Conservation (phyloP, 2,329 filamentous ascomycete species). For the Epichloe elymi region DNA sequence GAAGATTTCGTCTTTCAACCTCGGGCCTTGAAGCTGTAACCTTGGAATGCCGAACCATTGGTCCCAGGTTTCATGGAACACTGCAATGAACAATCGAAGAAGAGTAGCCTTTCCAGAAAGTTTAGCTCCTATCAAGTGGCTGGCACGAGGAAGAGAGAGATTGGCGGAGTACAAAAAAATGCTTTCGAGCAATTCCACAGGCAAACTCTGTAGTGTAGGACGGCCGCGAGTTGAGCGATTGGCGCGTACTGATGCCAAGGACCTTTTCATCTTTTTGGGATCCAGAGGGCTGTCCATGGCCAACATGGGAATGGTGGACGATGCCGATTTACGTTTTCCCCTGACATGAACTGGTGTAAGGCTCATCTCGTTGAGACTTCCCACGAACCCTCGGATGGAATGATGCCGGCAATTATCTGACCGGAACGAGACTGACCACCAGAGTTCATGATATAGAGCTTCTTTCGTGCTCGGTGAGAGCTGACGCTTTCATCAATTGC, state of each 20-base stretch:
- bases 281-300: background rate
- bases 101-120: slow-evolving; percentile 30
- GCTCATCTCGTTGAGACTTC: slow-evolving; percentile 21
- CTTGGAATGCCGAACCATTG: slow-evolving; percentile 21
- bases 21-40: slow-evolving; percentile 7
- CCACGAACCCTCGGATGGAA: background rate
- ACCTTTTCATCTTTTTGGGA: slow-evolving; percentile 16
- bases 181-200: slow-evolving; percentile 38
- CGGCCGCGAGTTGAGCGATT: slow-evolving; percentile 14
- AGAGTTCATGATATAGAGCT: background rate
- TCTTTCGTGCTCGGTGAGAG: background rate
- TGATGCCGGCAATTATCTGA: background rate
- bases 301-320: slow-evolving; percentile 7
- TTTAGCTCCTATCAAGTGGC: slow-evolving; percentile 29
- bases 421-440: too few relatives aligned
- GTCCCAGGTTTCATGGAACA: slow-evolving; percentile 26
- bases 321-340: slow-evolving; percentile 29
- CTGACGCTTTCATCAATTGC: background rate
- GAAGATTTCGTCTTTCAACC: slow-evolving; percentile 1
- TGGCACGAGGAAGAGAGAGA: slow-evolving; percentile 31
- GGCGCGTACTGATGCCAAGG: slow-evolving; percentile 18
- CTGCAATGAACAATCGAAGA: slow-evolving; percentile 22
- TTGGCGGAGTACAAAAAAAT: slow-evolving; percentile 39
- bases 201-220: slow-evolving; percentile 24
- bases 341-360: slow-evolving; percentile 36